Conservation (phyloP, 202 grass and related monocot species). For the Tripidium arundinaceum region DNA sequence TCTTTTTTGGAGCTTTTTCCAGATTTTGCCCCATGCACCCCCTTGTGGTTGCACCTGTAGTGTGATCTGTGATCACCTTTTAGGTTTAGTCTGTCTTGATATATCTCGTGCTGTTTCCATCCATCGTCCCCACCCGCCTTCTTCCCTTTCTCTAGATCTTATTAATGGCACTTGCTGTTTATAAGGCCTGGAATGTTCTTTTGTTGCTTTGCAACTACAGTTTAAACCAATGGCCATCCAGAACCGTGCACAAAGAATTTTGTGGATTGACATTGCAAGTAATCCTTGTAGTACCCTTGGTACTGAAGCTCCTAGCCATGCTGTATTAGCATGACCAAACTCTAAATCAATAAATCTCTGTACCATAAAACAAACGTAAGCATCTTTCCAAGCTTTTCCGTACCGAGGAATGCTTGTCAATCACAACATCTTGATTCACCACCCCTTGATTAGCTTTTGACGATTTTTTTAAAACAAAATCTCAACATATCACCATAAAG, state of each 20-base stretch:
- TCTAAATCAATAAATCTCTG: not conserved
- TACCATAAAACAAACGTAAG: not conserved
- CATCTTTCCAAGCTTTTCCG: constrained; percentile 14
- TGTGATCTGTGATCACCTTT: constrained; percentile 4
- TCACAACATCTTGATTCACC: not conserved
- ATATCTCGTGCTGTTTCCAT: not conserved
- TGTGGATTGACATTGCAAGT: not conserved
- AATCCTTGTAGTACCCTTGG: constrained; percentile 4
- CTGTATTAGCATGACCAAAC: not conserved
- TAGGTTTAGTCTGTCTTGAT: constrained; percentile 19
- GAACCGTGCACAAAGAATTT: not conserved
- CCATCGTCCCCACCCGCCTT: not conserved
- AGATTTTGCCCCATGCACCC: constrained; percentile 6
- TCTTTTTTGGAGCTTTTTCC: constrained; percentile 20
- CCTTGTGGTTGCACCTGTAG: constrained; percentile 7
- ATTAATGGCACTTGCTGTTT: not conserved
- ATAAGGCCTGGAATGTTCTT: not conserved
- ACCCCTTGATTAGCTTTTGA: not conserved
- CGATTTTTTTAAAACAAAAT: not conserved
- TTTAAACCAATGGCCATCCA: not conserved
- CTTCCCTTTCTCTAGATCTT: not conserved
- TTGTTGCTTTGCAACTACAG: not conserved
- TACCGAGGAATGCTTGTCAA: constrained; percentile 1
- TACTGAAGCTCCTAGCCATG: not conserved
- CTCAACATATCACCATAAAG: not conserved